Percentiles rank a stretch among this genome's conserved stretches.
phyloP scores from a whole-genome alignment of 352 stramenopile species.

The Globisporangium yorkense region DNA sequence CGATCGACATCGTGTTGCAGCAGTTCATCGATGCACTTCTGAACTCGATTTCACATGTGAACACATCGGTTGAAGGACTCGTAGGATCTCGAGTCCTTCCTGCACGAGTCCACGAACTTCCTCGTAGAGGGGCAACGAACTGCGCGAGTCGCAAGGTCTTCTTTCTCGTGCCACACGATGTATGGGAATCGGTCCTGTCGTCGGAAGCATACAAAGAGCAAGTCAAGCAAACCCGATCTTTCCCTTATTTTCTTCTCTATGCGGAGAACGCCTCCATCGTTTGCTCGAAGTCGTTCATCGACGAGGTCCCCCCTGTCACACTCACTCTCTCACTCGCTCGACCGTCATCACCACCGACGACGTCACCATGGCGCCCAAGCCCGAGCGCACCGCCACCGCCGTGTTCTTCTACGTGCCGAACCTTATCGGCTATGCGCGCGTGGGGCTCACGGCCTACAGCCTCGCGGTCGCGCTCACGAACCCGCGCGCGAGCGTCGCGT shows the following conservation, averaged over 20 bases:
- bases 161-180: no score
- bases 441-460: conserved; percentile 84
- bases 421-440: conserved; percentile 93
- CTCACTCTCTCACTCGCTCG: background rate
- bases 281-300: background rate
- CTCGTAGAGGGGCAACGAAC: no score
- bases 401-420: conserved; percentile 97
- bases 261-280: background rate
- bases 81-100: no score
- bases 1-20: no score
- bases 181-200: no score
- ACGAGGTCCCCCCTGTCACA: background rate
- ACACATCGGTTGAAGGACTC: no score
- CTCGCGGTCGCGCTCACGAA: conserved; percentile 66
- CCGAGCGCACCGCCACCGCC: conserved; percentile 40
- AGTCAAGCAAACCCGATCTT: no score
- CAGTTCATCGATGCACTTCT: no score
- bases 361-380: background rate
- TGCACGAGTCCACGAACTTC: no score
- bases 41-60: no score
- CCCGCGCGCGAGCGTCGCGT: conserved; percentile 74
- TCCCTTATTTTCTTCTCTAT: background rate
- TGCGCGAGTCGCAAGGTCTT: no score
- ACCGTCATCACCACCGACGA: background rate
- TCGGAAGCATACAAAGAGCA: no score